A percentile compares a stretch with the other conserved stretches of the same genome.
phyloP scores from a whole-genome alignment of 305 asterid species.

The Fraxinus dipetala region DNA sequence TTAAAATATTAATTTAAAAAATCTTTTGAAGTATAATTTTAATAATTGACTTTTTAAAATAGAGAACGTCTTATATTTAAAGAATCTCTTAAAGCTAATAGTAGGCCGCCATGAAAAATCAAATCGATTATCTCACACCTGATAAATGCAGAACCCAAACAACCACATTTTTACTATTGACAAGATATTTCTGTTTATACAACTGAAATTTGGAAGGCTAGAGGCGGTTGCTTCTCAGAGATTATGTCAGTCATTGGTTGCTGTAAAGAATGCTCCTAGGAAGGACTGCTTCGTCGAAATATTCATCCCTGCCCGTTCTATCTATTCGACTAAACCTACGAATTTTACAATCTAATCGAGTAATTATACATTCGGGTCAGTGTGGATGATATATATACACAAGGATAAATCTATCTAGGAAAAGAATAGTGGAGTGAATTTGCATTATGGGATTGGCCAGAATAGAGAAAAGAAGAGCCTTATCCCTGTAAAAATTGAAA shows the following conservation, averaged over 20 bases:
- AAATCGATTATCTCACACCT: not conserved
- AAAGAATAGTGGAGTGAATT: conserved; percentile 23
- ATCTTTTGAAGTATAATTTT: too few species aligned
- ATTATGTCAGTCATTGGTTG: conserved; percentile 20
- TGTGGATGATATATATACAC: conserved; percentile 7
- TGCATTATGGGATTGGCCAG: conserved; percentile 32
- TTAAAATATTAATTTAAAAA: too few species aligned
- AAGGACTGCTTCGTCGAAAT: conserved; percentile 15
- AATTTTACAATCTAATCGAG: conserved; percentile 40
- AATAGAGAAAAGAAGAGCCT: conserved; percentile 25
- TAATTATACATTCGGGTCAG: conserved; percentile 36
- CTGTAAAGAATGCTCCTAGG: conserved; percentile 21
- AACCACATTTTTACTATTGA: conserved; percentile 20
- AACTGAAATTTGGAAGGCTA: conserved; percentile 17
- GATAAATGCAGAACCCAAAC: not conserved
- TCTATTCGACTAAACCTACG: conserved; percentile 44
- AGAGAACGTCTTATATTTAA: too few species aligned
- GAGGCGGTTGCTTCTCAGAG: conserved; percentile 23
- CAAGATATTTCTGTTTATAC: conserved; percentile 19
- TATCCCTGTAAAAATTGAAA: conserved; percentile 63
- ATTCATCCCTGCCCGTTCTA: conserved; percentile 36
- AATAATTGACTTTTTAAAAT: too few species aligned
- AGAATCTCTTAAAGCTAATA: too few species aligned
- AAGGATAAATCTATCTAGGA: conserved; percentile 23
- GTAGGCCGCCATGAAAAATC: not conserved